Evolutionary conservation across 768 basidiomycete species (phyloP).

Genomic region (Hericium alpestre): DNA sequence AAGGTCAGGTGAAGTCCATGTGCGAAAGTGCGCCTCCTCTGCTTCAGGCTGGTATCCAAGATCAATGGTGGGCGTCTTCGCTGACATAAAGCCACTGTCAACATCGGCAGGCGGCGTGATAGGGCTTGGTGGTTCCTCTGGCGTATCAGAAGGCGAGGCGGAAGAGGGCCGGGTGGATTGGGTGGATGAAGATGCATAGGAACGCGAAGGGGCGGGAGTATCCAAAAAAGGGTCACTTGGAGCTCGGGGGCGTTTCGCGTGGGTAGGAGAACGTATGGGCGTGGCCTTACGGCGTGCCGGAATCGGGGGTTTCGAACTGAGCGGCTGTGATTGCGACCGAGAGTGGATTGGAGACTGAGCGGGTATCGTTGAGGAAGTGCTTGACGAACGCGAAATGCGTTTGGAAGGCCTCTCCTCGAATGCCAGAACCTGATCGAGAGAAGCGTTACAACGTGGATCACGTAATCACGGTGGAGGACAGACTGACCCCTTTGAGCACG

Average conservation of each 20-base stretch:
- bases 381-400: constrained; percentile 14
- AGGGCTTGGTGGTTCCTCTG: constrained; percentile 33
- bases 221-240: constrained; percentile 77
- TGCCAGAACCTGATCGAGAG: constrained; percentile 39
- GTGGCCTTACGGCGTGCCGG: constrained; percentile 22
- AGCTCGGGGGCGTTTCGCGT: constrained; percentile 57
- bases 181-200: constrained; percentile 42
- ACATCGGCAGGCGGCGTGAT: constrained; percentile 27
- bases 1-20: constrained; percentile 77
- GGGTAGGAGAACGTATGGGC: constrained; percentile 32
- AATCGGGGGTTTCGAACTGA: constrained; percentile 24
- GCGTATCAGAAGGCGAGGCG: constrained; percentile 22
- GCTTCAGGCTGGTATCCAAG: constrained; percentile 17
- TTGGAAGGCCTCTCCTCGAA: constrained; percentile 54
- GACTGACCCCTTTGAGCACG: constrained; percentile 80
- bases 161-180: constrained; percentile 23
- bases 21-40: constrained; percentile 49
- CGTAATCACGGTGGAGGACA: constrained; percentile 21
- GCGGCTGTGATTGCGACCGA: constrained; percentile 47
- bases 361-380: constrained; percentile 25
- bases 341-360: constrained; percentile 34
- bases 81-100: constrained; percentile 17
- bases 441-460: constrained; percentile 4
- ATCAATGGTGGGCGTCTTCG: constrained; percentile 6
- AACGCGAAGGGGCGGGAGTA: constrained; percentile 48